A percentile compares a stretch with the other conserved stretches of the same genome.
Evolutionary conservation across 176 grass and related monocot species (phyloP).

Genomic region (Avena eriantha): DNA sequence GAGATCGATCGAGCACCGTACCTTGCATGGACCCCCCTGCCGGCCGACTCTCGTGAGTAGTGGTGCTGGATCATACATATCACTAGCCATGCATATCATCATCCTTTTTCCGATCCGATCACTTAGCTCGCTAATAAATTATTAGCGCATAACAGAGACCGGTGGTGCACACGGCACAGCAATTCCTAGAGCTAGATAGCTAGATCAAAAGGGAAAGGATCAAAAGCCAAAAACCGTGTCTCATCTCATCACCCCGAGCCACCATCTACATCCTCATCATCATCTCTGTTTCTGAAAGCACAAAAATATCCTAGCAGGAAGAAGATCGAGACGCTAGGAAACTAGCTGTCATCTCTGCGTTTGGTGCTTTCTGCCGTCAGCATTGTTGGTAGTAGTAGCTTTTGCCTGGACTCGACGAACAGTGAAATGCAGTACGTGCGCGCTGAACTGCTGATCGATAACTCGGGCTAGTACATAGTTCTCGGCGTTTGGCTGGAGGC

Average conservation of each 20-base stretch:
- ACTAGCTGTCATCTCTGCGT: neutral
- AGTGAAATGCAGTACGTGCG: neutral
- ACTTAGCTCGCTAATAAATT: neutral
- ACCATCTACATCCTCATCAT: neutral
- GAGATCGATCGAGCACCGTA: neutral
- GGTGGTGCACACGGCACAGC: neutral
- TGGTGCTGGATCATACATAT: conserved; percentile 42
- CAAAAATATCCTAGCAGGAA: conserved; percentile 31
- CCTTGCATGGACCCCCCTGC: conserved; percentile 28
- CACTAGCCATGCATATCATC: neutral
- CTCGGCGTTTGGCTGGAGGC: neutral
- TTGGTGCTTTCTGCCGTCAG: conserved; percentile 20
- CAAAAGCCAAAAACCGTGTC: neutral
- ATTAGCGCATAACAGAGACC: conserved; percentile 24
- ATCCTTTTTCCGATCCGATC: conserved; percentile 15
- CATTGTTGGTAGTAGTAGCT: neutral
- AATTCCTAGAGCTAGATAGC: neutral
- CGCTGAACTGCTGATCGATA: neutral
- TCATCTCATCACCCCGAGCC: conserved; percentile 22
- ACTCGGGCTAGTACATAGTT: neutral
- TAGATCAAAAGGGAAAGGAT: conserved; percentile 10
- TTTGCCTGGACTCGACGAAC: neutral
- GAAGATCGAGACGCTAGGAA: neutral
- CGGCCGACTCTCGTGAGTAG: neutral
- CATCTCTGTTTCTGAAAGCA: neutral